Percentiles rank a stretch among this genome's conserved stretches.
These are phyloP conservation scores for Rhodotorula sp. DNA, from an alignment of 1,284 basidiomycete species.

Conservation along the genomic window DNA sequence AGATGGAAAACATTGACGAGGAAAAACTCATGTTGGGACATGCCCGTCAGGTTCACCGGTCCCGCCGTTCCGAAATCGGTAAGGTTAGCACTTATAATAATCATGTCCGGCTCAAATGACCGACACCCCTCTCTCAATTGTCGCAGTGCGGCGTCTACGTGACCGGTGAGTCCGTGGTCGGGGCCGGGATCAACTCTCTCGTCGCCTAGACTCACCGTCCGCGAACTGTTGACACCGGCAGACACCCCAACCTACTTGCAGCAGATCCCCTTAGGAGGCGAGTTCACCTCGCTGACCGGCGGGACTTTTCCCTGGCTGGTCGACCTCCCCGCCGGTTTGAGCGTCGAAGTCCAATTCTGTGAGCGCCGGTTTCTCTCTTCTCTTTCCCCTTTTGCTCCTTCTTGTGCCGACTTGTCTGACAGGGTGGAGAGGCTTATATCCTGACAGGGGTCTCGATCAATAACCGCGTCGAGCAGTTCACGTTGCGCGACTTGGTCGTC, in stretches of 20 bases:
- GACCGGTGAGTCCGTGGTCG: not conserved
- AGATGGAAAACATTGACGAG: not conserved
- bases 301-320: slow-evolving; percentile 27
- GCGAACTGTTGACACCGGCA: not conserved
- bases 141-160: slow-evolving; percentile 23
- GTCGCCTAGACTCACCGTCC: not conserved
- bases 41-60: slow-evolving; percentile 3
- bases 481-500: slow-evolving; percentile 6
- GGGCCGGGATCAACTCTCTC: not conserved
- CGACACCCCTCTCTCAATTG: too few relatives aligned
- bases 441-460: slow-evolving; percentile 24
- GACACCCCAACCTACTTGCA: slow-evolving; percentile 25
- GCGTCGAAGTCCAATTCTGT: slow-evolving; percentile 24
- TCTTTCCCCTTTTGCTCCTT: too few relatives aligned
- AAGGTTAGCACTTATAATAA: too few relatives aligned
- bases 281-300: not conserved
- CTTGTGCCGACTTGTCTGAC: too few relatives aligned
- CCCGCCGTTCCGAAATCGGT: slow-evolving; percentile 11
- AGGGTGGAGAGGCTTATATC: not conserved
- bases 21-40: not conserved
- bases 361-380: not conserved
- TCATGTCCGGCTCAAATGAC: too few relatives aligned
- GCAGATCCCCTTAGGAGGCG: slow-evolving; percentile 18
- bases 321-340: slow-evolving; percentile 17
- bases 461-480: slow-evolving; percentile 15